These are phyloP conservation scores for Aegilops bicornis DNA, from an alignment of 176 grass and related monocot species.

Conservation along the genomic window DNA sequence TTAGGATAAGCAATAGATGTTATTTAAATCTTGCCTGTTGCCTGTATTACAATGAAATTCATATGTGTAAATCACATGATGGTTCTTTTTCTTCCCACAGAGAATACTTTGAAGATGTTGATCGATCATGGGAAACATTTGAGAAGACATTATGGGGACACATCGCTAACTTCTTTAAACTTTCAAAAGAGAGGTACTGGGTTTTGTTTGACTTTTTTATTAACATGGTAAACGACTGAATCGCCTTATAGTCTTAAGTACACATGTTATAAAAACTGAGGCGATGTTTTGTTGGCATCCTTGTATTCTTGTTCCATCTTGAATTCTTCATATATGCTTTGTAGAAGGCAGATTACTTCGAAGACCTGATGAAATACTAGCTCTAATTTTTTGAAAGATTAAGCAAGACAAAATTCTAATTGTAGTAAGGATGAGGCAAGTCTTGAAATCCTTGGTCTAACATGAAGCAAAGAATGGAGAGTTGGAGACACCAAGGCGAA, in stretches of 20 bases:
- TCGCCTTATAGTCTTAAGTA: background rate
- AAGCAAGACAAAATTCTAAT: slow-evolving; percentile 16
- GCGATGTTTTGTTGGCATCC: slow-evolving; percentile 7
- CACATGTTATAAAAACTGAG: slow-evolving; percentile 13
- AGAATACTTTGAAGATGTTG: slow-evolving; percentile 99
- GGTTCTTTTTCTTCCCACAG: slow-evolving; percentile 55
- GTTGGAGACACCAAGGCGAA: background rate
- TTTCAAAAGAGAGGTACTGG: slow-evolving; percentile 89
- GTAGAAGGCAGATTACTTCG: background rate
- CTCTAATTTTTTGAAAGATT: slow-evolving; percentile 18
- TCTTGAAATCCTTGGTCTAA: background rate
- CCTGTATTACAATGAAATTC: slow-evolving; percentile 15
- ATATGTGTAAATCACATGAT: slow-evolving; percentile 10
- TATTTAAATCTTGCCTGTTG: background rate
- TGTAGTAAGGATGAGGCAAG: background rate
- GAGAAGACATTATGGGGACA: slow-evolving; percentile 92
- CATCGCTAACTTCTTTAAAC: slow-evolving; percentile 78
- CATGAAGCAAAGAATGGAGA: slow-evolving; percentile 4
- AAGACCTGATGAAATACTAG: background rate
- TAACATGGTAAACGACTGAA: slow-evolving; percentile 11
- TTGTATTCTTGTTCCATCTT: slow-evolving; percentile 14
- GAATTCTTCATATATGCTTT: background rate
- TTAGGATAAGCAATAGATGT: background rate
- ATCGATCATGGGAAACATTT: slow-evolving; percentile 96
- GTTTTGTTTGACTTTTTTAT: slow-evolving; percentile 23